These are phyloP conservation scores for Micractinium sp. DNA, from an alignment of 139 green algal genomes.

Conservation along the genomic window DNA sequence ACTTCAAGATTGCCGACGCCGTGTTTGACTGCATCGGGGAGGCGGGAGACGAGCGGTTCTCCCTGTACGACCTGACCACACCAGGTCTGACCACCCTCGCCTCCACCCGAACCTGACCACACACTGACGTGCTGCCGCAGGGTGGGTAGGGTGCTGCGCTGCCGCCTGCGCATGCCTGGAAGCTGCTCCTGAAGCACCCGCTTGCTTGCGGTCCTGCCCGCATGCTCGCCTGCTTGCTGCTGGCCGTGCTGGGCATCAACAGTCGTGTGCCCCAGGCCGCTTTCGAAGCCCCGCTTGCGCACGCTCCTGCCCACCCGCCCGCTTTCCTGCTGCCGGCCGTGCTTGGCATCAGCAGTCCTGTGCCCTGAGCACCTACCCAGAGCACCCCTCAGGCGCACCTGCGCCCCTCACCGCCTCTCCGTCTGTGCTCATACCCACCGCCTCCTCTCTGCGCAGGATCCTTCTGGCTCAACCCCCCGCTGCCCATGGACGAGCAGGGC, in stretches of 20 bases:
- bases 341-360: no score
- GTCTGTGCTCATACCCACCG: not conserved
- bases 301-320: no score
- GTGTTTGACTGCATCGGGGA: slow-evolving; percentile 90
- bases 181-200: no score
- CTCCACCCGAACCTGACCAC: not conserved
- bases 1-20: slow-evolving; percentile 68
- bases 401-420: not conserved
- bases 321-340: no score
- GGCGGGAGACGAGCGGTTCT: slow-evolving; percentile 77
- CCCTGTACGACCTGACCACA: slow-evolving; percentile 71
- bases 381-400: no score
- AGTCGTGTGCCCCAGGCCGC: no score
- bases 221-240: no score
- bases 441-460: slow-evolving; percentile 28
- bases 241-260: no score
- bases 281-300: no score
- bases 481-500: slow-evolving; percentile 47
- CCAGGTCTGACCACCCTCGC: slow-evolving; percentile 31
- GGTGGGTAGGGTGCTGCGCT: not conserved
- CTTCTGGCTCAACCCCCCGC: slow-evolving; percentile 65
- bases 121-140: not conserved
- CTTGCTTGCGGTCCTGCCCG: not conserved
- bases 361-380: no score
- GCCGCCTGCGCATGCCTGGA: not conserved